Evolutionary conservation across 352 stramenopile genomes (phyloP), one percentile per base, ranked within the genome.

Genomic region (Pythium volutum): DNA sequence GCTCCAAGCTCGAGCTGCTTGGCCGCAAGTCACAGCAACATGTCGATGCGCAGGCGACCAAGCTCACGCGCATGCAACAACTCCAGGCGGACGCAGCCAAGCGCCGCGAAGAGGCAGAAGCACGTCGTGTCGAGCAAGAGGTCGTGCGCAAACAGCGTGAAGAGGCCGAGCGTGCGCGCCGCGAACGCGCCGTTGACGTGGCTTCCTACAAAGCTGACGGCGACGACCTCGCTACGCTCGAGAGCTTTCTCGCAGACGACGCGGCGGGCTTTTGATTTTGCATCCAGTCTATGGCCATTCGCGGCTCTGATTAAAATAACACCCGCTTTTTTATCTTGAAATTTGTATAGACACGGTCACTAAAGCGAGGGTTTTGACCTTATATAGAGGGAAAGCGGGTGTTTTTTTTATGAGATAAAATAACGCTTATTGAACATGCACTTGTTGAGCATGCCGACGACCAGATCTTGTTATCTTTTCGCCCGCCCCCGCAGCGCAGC

Each of bases 241-340:
- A 89, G 42, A 69, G 65, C 1, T 89, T 92, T 59, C 62, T 92
- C 1, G 71, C 69, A 1, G 62, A 80, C 18, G 81, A 91, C 47
- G 78, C 69, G 6, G 64, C 66, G 34, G 71, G 77, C 38, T 82
- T 81, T 49, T 89, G 64, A 76, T 11, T n/a, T n/a, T 48, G 42
- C 38, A 42, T 61, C 61, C 66, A 39, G 36, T 59, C 8, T 14
- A 41, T 25, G 25, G 23, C n/a, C n/a, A n/a, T n/a, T n/a, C n/a
- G n/a, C n/a, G 3, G 8, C 2, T 11, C 29, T 42, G 10, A 52
- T 22, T 22, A 18, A 12, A 43, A 6, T 2, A 20, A 6, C 36
- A 20, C 11, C 16, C n/a, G n/a, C 18, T 48, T 48, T 27, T 48
- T 14, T 45, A 48, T 48, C 15, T 14, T 8, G 18, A 3, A 7